Evolutionary conservation across 1,139 yeast species (phyloP).

Genomic region (Sugiyamaella novakii): DNA sequence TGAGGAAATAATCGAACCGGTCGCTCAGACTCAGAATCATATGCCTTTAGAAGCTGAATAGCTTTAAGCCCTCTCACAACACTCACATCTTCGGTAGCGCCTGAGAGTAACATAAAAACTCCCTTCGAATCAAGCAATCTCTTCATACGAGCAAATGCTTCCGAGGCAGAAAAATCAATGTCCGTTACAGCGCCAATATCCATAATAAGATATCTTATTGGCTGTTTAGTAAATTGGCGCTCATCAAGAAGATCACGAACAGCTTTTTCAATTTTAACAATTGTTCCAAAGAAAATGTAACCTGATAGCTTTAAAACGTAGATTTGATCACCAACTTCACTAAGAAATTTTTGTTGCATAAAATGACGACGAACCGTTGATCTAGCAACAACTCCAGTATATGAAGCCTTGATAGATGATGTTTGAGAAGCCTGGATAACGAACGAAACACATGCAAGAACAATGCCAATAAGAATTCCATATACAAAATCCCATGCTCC

Average conservation of each 20-base stretch:
- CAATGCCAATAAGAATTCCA: conserved; percentile 87
- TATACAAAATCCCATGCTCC: conserved; percentile 93
- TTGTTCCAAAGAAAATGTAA: conserved; percentile 89
- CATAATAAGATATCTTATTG: conserved; percentile 75
- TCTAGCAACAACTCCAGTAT: conserved; percentile 85
- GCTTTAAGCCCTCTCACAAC: conserved; percentile 43
- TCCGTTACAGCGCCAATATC: conserved; percentile 84
- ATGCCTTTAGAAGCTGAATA: conserved; percentile 43
- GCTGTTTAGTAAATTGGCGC: conserved; percentile 50
- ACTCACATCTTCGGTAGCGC: conserved; percentile 67
- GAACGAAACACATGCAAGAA: conserved; percentile 88
- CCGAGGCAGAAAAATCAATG: conserved; percentile 94
- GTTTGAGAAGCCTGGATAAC: conserved; percentile 87
- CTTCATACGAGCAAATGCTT: conserved; percentile 86
- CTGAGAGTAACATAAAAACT: conserved; percentile 75
- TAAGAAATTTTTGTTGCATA: conserved; percentile 80
- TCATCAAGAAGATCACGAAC: conserved; percentile 69
- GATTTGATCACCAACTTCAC: conserved; percentile 87
- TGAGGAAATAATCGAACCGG: conserved; percentile 67
- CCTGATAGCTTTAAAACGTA: conserved; percentile 87
- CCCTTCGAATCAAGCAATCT: conserved; percentile 70
- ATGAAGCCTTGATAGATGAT: conserved; percentile 79
- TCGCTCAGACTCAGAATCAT: conserved; percentile 21
- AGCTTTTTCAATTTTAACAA: conserved; percentile 82
- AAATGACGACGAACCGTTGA: conserved; percentile 94